Evolutionary conservation across 1,284 basidiomycete species (phyloP).

Genomic region (Erythrobasidium hasegawianum): DNA sequence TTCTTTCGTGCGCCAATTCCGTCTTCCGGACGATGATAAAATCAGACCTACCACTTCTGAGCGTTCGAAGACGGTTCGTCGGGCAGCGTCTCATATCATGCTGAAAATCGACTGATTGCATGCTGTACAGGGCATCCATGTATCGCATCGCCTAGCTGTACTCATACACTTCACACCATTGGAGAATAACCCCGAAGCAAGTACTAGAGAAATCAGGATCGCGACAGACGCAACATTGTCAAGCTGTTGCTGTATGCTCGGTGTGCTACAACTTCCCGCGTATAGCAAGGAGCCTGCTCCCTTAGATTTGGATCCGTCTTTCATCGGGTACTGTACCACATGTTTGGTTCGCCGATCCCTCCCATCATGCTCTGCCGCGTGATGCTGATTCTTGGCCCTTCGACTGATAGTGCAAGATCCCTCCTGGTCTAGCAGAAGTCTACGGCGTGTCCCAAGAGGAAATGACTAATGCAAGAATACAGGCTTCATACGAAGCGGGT

Average conservation of each 20-base stretch:
- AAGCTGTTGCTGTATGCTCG: conserved; percentile 27
- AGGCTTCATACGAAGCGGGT: not conserved
- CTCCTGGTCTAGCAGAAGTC: not conserved
- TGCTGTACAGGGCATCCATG: conserved; percentile 11
- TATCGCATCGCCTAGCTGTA: conserved; percentile 20
- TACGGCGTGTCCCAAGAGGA: not conserved
- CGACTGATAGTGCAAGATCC: conserved; percentile 2
- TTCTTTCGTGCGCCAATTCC: conserved; percentile 15
- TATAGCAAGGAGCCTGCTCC: conserved; percentile 4
- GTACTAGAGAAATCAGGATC: conserved; percentile 27
- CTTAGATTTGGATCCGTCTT: conserved; percentile 4
- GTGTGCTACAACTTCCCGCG: conserved; percentile 22
- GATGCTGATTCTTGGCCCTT: not conserved
- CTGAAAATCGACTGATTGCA: no score
- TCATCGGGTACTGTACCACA: not conserved
- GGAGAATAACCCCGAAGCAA: conserved; percentile 11
- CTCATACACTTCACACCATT: conserved; percentile 20
- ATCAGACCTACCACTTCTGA: conserved; percentile 18
- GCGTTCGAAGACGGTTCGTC: conserved; percentile 10
- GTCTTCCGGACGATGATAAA: conserved; percentile 21
- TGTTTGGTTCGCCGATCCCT: not conserved
- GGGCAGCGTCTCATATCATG: no score
- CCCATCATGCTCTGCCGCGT: not conserved
- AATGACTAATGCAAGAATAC: not conserved
- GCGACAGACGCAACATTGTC: conserved; percentile 23